Base-by-base conservation (phyloP, 257 asterid genomes). In the Buddleja alternifolia region DNA sequence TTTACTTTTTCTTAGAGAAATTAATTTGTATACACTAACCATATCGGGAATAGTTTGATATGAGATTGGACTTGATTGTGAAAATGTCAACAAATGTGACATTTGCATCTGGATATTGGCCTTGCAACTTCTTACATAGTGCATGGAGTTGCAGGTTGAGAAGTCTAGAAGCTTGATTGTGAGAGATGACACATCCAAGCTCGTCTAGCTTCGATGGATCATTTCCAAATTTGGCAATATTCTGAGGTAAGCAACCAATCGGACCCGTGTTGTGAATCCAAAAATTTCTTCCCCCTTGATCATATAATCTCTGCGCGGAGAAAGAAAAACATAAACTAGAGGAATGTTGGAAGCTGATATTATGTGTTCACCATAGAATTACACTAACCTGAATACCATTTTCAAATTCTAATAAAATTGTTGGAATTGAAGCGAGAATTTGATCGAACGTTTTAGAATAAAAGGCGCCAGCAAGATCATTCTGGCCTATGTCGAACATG, bases 251-350 rank as follows among this genome's bases (percentile, higher is more conserved):
- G 88, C 99, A 94, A 20, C 97, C 97, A 1, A 94, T 83, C 9
- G 99, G 99, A 16, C 95, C 97, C 10, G 97, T 91, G 78, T 91
- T 91, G 69, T 91, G 97, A 67, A 94, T 85, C 97, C 99, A 94
- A 54, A 89, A 94, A 60, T 82, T 79, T 66, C 97, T 80, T 63
- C 88, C 95, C 65, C 97, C 97, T 82, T 84, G 82, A n/a, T 87
- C 88, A 19, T 89, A 91, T 71, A 94, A 65, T 69, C 51, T 82
- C 97, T 94, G 90, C 67, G 17, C 17, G 21, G 39, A 45, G 50
- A 73, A 70, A 10, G 9, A 7, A 53, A 48, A 32, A 12, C 23
- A 44, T n/a, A 10, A 54, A 39, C 12, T 46, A 34, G 24, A 37
- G 46, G 46, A 23, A 19, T 9, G n/a, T 34, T 47, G 53, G 21